Conservation (phyloP, 2,329 filamentous ascomycete genomes). For the Beauveria sp. region DNA sequence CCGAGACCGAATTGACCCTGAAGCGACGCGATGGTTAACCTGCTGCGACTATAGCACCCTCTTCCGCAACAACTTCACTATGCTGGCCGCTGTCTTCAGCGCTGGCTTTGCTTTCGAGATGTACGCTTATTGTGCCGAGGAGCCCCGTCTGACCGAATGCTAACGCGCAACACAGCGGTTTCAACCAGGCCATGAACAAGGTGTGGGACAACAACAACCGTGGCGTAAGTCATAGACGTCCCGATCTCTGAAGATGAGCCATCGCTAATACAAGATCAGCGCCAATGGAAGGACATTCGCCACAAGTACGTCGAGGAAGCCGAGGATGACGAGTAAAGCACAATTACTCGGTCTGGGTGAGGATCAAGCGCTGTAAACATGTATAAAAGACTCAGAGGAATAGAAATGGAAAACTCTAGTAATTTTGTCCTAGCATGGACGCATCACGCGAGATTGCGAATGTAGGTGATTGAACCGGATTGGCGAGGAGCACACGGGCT, state of each 20-base stretch:
- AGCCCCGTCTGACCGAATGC: slow-evolving; percentile 16
- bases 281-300: slow-evolving; percentile 99
- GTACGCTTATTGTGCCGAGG: slow-evolving; percentile 47
- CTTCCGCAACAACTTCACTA: slow-evolving; percentile 80
- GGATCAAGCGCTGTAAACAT: slow-evolving; percentile 16
- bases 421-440: neutral
- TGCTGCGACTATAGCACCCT: slow-evolving; percentile 52
- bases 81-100: slow-evolving; percentile 79
- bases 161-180: slow-evolving; percentile 54
- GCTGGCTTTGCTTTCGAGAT: slow-evolving; percentile 88
- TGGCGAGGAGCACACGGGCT: neutral
- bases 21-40: slow-evolving; percentile 11
- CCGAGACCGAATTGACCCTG: slow-evolving; percentile 9
- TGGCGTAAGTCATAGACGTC: slow-evolving; percentile 59
- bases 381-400: slow-evolving; percentile 11
- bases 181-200: slow-evolving; percentile 73
- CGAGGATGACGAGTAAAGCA: slow-evolving; percentile 54
- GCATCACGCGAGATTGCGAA: neutral
- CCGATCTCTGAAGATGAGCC: neutral
- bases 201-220: slow-evolving; percentile 88
- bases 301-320: slow-evolving; percentile 69
- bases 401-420: slow-evolving; percentile 9
- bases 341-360: slow-evolving; percentile 15
- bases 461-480: neutral
- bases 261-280: slow-evolving; percentile 45